A percentile compares a stretch with the other conserved stretches of the same genome.
These are phyloP conservation scores for Gelatoporia subvermispora DNA, from an alignment of 768 basidiomycete species.

Conservation along the genomic window DNA sequence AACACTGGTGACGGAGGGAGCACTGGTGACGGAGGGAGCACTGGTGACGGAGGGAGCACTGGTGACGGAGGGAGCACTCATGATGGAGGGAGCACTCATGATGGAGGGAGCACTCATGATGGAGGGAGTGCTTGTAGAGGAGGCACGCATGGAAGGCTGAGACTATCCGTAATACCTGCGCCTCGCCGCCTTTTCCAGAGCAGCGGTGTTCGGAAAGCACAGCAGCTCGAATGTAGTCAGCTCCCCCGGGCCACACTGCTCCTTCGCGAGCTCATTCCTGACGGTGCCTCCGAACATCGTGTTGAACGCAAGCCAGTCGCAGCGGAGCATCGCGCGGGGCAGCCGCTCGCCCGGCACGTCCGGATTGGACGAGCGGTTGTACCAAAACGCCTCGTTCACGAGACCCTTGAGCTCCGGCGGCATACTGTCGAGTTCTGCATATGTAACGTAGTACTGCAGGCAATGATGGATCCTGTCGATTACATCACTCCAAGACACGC, in stretches of 20 bases:
- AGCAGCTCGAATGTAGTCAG: slow-evolving; percentile 60
- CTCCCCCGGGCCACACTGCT: slow-evolving; percentile 37
- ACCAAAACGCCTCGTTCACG: slow-evolving; percentile 49
- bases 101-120: no score
- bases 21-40: no score
- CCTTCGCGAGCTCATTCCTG: slow-evolving; percentile 40
- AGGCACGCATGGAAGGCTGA: no score
- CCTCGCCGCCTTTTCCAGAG: no score
- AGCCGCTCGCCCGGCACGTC: slow-evolving; percentile 69
- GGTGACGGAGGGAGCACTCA: no score
- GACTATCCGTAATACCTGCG: no score
- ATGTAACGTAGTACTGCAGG: slow-evolving; percentile 46
- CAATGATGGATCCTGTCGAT: slow-evolving; percentile 48
- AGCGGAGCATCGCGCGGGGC: slow-evolving; percentile 54
- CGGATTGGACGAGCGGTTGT: slow-evolving; percentile 59
- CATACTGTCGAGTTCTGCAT: slow-evolving; percentile 47
- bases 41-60: no score
- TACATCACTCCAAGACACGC: slow-evolving; percentile 66
- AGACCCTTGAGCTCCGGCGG: slow-evolving; percentile 30
- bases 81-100: no score
- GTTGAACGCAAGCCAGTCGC: slow-evolving; percentile 60
- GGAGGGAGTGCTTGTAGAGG: no score
- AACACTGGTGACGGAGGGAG: no score
- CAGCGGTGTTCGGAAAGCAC: no score
- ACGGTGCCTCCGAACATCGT: slow-evolving; percentile 63